Base-by-base conservation (phyloP, 2,329 filamentous ascomycete species). In the Fusarium sp. region DNA sequence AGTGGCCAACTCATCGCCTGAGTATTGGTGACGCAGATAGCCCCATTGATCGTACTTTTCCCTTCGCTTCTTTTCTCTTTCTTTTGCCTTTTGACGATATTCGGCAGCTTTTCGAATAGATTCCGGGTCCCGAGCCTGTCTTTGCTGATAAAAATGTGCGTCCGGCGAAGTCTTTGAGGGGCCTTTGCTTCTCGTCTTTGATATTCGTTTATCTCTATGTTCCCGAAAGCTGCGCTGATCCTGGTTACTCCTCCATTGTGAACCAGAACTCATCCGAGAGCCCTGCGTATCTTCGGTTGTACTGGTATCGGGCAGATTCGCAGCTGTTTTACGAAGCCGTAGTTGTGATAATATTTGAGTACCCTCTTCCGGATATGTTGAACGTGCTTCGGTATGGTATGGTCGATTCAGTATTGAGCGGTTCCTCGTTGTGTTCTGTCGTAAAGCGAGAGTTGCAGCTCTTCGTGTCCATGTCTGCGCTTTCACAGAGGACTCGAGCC, bases 11-110 rank as follows among this genome's bases (percentile, higher is more conserved):
- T 80, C 74, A 11, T 71, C 62, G 9, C 57, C 52, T 1, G 73
- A 56, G 22, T 73, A 60, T 42, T 76, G 75, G 47, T 78, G 77
- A 3, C 78, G 76, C 18, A 80, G 27, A 22, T 76, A 77, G 8
- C 78, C 78, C 79, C 79, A 81, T 74, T 81, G 78, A 1, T 59
- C 32, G 29, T 76, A 74, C 14, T 51, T 50, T 46, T 50, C 58
- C 32, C 46, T 67, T 43, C 44, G 56, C 6, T 45, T 68, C 45
- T 59, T 69, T 40, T 42, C 40, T 30, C 24, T 46, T 14, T 43
- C 47, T 12, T 64, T 62, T 27, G 20, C 27, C 47, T 55, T 58
- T 29, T 43, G 50, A 12, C 27, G 50, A 38, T 59, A 18, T 27
- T 70, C 52, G 8, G 58, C 43, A 57, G 34, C 20, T 46, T 62